phyloP scores from a whole-genome alignment of 176 grass and related monocot genomes.

The Cenchrus purpureus region DNA sequence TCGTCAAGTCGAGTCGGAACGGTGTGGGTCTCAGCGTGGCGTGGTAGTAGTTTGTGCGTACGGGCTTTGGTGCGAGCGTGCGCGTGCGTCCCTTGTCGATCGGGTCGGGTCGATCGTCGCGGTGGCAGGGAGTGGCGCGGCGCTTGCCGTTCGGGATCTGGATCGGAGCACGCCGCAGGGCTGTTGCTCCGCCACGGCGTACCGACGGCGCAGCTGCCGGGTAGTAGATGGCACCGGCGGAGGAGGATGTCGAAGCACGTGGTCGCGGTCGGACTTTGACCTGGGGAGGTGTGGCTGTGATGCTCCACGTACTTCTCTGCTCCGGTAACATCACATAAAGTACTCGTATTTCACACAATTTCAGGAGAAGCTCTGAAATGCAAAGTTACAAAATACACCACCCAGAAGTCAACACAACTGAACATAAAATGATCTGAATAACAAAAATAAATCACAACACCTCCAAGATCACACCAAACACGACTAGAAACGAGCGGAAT shows the following conservation, averaged over 20 bases:
- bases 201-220: neutral
- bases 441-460: too few species aligned
- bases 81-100: neutral
- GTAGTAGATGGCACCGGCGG: neutral
- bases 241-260: constrained; percentile 25
- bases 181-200: neutral
- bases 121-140: neutral
- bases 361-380: too few species aligned
- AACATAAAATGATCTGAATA: too few species aligned
- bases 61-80: constrained; percentile 7
- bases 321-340: too few species aligned
- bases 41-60: neutral
- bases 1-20: constrained; percentile 4
- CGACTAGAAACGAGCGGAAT: too few species aligned
- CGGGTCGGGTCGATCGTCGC: constrained; percentile 5
- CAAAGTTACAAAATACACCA: too few species aligned
- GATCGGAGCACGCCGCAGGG: neutral
- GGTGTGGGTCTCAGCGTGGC: neutral
- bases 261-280: neutral
- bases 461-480: too few species aligned
- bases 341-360: too few species aligned
- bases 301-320: too few species aligned
- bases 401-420: too few species aligned
- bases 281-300: neutral
- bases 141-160: neutral